phyloP scores from a whole-genome alignment of 2,329 filamentous ascomycete genomes.

The Cladosporium oxysporum region DNA sequence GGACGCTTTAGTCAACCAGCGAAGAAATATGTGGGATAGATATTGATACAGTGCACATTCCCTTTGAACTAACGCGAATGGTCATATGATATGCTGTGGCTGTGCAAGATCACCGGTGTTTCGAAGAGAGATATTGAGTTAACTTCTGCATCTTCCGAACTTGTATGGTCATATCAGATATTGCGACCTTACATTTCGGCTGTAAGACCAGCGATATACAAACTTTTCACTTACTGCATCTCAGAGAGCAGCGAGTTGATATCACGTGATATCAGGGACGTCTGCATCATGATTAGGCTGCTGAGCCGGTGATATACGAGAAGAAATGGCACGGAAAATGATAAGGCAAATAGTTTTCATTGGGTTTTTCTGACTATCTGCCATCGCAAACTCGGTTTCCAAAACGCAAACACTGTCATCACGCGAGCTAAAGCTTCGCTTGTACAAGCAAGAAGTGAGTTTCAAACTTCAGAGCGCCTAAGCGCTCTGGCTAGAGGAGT shows the following conservation, averaged over 20 bases:
- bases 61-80: background rate
- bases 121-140: background rate
- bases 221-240: background rate
- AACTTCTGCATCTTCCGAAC: background rate
- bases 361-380: slow-evolving; percentile 1
- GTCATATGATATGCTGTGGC: background rate
- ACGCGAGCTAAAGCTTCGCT: background rate
- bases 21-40: background rate
- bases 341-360: background rate
- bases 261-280: background rate
- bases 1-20: background rate
- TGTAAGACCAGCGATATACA: background rate
- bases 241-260: background rate
- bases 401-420: background rate
- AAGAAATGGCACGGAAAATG: background rate
- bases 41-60: background rate
- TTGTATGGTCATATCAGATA: background rate
- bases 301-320: background rate
- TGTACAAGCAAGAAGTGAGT: background rate
- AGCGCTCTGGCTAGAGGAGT: too few species aligned
- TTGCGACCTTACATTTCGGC: background rate
- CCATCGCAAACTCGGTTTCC: background rate
- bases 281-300: background rate
- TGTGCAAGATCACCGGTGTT: background rate
- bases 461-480: background rate